Evolutionary conservation across 176 grass and related monocot species (phyloP).

Genomic region (Metroxylon sagu): DNA sequence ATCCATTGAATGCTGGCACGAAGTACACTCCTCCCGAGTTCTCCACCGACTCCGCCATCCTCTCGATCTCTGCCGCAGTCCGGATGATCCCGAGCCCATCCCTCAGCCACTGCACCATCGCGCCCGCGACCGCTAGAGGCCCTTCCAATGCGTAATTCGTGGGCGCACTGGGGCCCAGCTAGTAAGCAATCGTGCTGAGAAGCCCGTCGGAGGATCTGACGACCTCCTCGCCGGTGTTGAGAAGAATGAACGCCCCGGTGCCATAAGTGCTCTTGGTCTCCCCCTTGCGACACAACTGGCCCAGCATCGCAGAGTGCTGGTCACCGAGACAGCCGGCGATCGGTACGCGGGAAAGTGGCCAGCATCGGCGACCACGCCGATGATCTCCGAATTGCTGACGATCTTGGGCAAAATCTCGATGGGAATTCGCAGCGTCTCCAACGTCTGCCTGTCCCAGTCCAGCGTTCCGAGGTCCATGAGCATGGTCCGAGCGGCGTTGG

Average conservation of each 20-base stretch:
- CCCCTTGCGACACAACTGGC: slow-evolving; percentile 73
- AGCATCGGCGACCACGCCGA: slow-evolving; percentile 42
- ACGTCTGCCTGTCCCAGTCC: slow-evolving; percentile 61
- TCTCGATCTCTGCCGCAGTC: slow-evolving; percentile 52
- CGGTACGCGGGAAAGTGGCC: slow-evolving; percentile 53
- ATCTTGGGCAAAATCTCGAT: slow-evolving; percentile 69
- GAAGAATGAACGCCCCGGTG: slow-evolving; percentile 92
- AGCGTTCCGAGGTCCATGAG: slow-evolving; percentile 84
- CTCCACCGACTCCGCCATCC: slow-evolving; percentile 47
- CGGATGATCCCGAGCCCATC: slow-evolving; percentile 69
- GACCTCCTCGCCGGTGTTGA: slow-evolving; percentile 71
- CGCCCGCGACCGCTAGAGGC: slow-evolving; percentile 86
- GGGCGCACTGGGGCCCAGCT: slow-evolving; percentile 44
- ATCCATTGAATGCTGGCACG: slow-evolving; percentile 80
- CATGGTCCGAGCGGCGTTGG: slow-evolving; percentile 90
- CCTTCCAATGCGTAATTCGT: slow-evolving; percentile 89
- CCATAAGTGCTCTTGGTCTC: slow-evolving; percentile 92
- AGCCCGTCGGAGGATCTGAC: slow-evolving; percentile 61
- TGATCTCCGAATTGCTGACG: slow-evolving; percentile 69
- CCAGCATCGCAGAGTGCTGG: slow-evolving; percentile 84
- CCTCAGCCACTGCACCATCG: slow-evolving; percentile 86
- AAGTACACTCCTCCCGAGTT: slow-evolving; percentile 78
- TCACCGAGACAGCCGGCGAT: slow-evolving; percentile 78
- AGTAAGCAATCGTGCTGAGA: slow-evolving; percentile 69
- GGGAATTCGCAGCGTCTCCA: slow-evolving; percentile 54